A percentile compares a stretch with the other conserved stretches of the same genome.
Evolutionary conservation across 202 grass and related monocot species (phyloP).

Genomic region (Elaeis oleifera): DNA sequence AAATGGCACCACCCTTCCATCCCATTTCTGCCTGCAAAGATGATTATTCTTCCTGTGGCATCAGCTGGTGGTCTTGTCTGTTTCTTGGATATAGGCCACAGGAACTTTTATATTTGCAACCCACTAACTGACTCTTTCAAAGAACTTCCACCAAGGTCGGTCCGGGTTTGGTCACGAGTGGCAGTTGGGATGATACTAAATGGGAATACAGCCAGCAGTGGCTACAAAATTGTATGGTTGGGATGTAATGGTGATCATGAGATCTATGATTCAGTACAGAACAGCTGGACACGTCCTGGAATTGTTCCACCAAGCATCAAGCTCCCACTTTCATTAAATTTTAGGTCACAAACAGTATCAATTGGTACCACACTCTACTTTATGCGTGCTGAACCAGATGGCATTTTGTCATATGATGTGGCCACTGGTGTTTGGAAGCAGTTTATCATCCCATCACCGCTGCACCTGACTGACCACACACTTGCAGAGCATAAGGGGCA

Average conservation of each 20-base stretch:
- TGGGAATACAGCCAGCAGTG: slow-evolving; percentile 35
- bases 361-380: slow-evolving; percentile 78
- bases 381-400: slow-evolving; percentile 85
- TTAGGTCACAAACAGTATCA: slow-evolving; percentile 78
- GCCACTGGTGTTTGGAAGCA: slow-evolving; percentile 70
- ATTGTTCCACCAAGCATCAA: slow-evolving; percentile 65
- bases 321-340: slow-evolving; percentile 72
- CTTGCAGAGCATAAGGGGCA: slow-evolving; percentile 75
- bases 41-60: slow-evolving; percentile 70
- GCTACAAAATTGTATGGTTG: slow-evolving; percentile 92
- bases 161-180: slow-evolving; percentile 73
- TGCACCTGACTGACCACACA: slow-evolving; percentile 62
- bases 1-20: slow-evolving; percentile 78
- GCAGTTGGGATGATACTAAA: slow-evolving; percentile 80
- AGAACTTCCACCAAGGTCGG: slow-evolving; percentile 69
- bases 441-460: slow-evolving; percentile 69
- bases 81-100: slow-evolving; percentile 77
- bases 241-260: slow-evolving; percentile 58
- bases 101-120: slow-evolving; percentile 74
- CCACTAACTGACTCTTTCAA: slow-evolving; percentile 66
- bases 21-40: slow-evolving; percentile 41
- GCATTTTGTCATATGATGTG: slow-evolving; percentile 84
- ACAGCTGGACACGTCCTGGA: slow-evolving; percentile 47
- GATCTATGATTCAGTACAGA: slow-evolving; percentile 62
- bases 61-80: slow-evolving; percentile 88